phyloP scores from a whole-genome alignment of 306 rosid genomes.

The Quercus gilva region DNA sequence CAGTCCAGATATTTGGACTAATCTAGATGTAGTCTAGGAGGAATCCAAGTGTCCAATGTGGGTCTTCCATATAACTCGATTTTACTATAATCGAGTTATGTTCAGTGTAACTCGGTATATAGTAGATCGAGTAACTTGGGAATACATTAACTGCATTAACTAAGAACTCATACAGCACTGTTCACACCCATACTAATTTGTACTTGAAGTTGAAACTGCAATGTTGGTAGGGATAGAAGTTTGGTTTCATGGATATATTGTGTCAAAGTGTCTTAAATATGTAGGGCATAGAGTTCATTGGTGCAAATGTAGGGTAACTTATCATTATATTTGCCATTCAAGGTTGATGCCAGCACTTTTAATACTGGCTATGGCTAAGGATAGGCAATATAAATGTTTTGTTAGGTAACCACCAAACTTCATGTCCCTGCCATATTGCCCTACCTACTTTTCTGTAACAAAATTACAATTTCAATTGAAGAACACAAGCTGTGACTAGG shows the following conservation, averaged over 20 bases:
- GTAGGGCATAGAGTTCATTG: slow-evolving; percentile 10
- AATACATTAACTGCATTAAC: no score
- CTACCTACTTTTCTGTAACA: neutral
- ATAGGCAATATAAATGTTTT: neutral
- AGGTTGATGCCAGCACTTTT: no score
- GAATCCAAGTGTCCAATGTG: no score
- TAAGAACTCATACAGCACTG: no score
- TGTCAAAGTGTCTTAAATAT: neutral
- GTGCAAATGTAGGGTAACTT: neutral
- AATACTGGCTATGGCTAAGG: neutral
- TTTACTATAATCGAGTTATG: no score
- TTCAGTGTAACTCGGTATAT: no score
- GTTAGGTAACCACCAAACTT: neutral
- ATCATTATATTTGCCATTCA: neutral
- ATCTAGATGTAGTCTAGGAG: no score
- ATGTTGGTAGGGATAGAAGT: neutral
- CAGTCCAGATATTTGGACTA: no score
- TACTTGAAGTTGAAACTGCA: neutral
- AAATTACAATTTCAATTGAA: neutral
- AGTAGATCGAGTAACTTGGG: no score
- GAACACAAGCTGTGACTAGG: neutral
- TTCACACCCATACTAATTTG: neutral
- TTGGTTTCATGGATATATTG: neutral
- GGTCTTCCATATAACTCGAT: no score
- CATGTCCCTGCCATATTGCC: neutral